phyloP scores from a whole-genome alignment of 1,284 basidiomycete species.

The Kalmanozyma brasiliensis region DNA sequence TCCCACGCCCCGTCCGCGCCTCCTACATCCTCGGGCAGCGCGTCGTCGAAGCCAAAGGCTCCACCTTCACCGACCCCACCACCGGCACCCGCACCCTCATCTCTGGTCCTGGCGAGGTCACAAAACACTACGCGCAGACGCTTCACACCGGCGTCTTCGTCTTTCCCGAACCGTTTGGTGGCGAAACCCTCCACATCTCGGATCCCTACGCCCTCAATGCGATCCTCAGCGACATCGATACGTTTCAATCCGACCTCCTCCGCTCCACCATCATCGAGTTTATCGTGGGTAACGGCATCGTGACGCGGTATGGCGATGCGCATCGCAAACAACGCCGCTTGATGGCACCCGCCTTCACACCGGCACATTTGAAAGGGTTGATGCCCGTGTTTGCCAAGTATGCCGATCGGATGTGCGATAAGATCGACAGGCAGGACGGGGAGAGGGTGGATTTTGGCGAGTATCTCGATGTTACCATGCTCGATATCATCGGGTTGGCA shows the following conservation, averaged over 20 bases:
- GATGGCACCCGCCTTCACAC: constrained; percentile 56
- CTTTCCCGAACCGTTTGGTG: constrained; percentile 42
- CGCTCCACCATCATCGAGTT: constrained; percentile 41
- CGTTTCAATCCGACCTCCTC: constrained; percentile 34
- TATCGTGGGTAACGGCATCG: constrained; percentile 46
- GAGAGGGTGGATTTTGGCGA: constrained; percentile 46
- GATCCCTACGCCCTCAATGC: constrained; percentile 38
- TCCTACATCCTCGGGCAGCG: constrained; percentile 38
- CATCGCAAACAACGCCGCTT: constrained; percentile 50
- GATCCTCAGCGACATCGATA: constrained; percentile 40
- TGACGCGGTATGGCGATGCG: constrained; percentile 36
- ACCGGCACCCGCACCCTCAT: constrained; percentile 4
- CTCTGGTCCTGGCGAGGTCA: constrained; percentile 29
- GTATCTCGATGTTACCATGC: constrained; percentile 54
- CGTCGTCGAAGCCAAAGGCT: constrained; percentile 32
- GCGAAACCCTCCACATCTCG: constrained; percentile 27
- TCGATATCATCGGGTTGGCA: constrained; percentile 64
- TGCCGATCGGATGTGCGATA: constrained; percentile 44
- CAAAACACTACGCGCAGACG: constrained; percentile 17
- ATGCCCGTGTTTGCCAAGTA: constrained; percentile 45
- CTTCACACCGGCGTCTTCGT: constrained; percentile 27
- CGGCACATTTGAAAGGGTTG: constrained; percentile 43
- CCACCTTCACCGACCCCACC: constrained; percentile 13
- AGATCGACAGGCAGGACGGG: constrained; percentile 17
- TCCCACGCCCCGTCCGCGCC: constrained; percentile 23